Evolutionary conservation across 164 flowering plant genomes (phyloP), one percentile per base, ranked within the genome.

Genomic region (Santalum album): DNA sequence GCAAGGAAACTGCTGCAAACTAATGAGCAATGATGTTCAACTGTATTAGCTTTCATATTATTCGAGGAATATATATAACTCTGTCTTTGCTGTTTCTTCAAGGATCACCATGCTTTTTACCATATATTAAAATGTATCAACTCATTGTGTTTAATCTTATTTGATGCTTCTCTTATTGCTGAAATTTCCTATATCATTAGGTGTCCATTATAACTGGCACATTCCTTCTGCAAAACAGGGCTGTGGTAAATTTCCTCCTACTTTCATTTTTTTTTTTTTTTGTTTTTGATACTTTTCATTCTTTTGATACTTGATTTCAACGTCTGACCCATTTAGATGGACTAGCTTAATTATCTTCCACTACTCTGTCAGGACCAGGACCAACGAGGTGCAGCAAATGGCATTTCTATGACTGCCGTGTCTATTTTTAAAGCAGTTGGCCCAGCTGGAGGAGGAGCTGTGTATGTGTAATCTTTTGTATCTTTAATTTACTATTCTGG

Each of bases 361-460:
- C 16, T 53, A 22, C 16, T 25, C 46, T 14, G 17, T 56, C 61
- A 79, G 84, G 69, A 67, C 12, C 96, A 86, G 65, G 57, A 79
- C 49, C 91, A 83, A 72, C 78, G 94, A 65, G 96, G 91, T 53
- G 87, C 87, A 40, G 95, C 91, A 12, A 84, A 87, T 75, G 92
- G 96, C 50, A 62, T 87, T 38, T 67, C 96, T 24, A 72, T 80
- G 86, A 90, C 95, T 5, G 69, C 62, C 7, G 71, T 76, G 96
- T 87, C 98, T 50, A 26, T 86, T 23, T 83, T 67, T 70, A 85
- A 79, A 69, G 82, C 86, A 26, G 20, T 50, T 52, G 97, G 96
- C 63, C 97, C 96, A 14, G 94, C 91, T 22, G 83, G 70, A 25
- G 96, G 83, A 32, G 98, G 50, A 22, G 50, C 50, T 20, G 2